Evolutionary conservation across 2,329 filamentous ascomycete genomes (phyloP), one percentile per base, ranked within the genome.

Genomic region (Apiospora marii): DNA sequence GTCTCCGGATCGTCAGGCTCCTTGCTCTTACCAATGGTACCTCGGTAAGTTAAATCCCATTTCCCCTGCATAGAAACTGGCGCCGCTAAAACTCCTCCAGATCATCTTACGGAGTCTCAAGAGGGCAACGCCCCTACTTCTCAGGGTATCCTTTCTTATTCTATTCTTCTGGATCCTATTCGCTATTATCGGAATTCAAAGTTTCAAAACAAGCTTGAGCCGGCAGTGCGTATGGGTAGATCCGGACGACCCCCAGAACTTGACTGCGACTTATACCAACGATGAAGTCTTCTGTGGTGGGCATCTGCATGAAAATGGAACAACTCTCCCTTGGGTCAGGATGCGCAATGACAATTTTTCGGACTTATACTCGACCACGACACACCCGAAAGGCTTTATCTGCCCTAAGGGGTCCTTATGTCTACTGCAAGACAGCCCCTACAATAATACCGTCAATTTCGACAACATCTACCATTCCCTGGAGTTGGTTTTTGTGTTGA

Each of bases 91-190:
- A n/a, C 30, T 8, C 19, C 37, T 68, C 5, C 78, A 94, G 90
- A 95, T 98, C 72, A 99, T 99, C 78, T 85, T 99, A 64, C 90
- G 94, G 81, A 98, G 96, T 88, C 83, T 99, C 74, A 99, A 99
- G 81, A 97, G 98, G 80, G 95, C 96, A 1, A 94, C 96, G 0
- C 96, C 97, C 1, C 86, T 98, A 48, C 90, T 99, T 34, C 90
- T 98, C 37, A 94, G 98, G 74, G 95, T 99, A 44, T 95, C 94
- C 1, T 98, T 99, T 80, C 86, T 99, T 30, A 95, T 99, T 76
- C 90, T 93, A 19, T 99, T 99, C 84, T 99, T 99, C 83, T 99
- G 96, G 96, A 88, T 99, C 58, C 85, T 98, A 14, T 99, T 99
- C 84, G 96, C 95, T 49, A 98, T 99, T 74, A 92, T 99, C 73